Percentiles rank a stretch among this genome's conserved stretches.
These are phyloP conservation scores for Fusarium floridanum DNA, from an alignment of 2,329 filamentous ascomycete species.

Conservation along the genomic window DNA sequence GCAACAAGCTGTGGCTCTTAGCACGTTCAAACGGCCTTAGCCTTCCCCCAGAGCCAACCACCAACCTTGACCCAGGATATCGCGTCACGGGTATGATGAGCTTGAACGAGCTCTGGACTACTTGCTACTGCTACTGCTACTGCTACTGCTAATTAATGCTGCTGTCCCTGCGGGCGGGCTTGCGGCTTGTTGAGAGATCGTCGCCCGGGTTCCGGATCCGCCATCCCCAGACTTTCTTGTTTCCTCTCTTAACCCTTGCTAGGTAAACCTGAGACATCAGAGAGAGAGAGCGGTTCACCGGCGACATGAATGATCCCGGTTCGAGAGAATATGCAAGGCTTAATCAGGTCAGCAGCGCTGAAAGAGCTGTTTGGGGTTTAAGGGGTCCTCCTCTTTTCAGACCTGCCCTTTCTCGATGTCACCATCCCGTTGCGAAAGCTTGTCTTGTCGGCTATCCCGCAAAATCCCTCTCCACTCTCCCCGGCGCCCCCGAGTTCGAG, in stretches of 20 bases:
- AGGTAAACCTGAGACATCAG: slow-evolving; percentile 11
- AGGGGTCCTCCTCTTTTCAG: slow-evolving; percentile 12
- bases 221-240: slow-evolving; percentile 22
- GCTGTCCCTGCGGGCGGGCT: not conserved
- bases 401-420: slow-evolving; percentile 13
- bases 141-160: not conserved
- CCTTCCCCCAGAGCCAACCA: not conserved
- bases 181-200: slow-evolving; percentile 17
- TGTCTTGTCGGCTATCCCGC: slow-evolving; percentile 33
- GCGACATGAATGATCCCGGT: slow-evolving; percentile 23
- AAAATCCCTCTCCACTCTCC: slow-evolving; percentile 20
- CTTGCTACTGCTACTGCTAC: too few species aligned
- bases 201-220: slow-evolving; percentile 26
- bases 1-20: not conserved
- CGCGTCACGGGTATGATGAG: slow-evolving; percentile 8
- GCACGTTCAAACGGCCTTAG: not conserved
- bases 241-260: not conserved
- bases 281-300: not conserved
- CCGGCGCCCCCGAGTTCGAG: slow-evolving; percentile 30
- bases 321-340: not conserved
- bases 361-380: slow-evolving; percentile 2
- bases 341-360: slow-evolving; percentile 7
- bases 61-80: not conserved
- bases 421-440: slow-evolving; percentile 11
- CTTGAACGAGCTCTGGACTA: slow-evolving; percentile 2